Conservation (phyloP, 192 early-diverging fungal species). For the Backusella liffmaniae region DNA sequence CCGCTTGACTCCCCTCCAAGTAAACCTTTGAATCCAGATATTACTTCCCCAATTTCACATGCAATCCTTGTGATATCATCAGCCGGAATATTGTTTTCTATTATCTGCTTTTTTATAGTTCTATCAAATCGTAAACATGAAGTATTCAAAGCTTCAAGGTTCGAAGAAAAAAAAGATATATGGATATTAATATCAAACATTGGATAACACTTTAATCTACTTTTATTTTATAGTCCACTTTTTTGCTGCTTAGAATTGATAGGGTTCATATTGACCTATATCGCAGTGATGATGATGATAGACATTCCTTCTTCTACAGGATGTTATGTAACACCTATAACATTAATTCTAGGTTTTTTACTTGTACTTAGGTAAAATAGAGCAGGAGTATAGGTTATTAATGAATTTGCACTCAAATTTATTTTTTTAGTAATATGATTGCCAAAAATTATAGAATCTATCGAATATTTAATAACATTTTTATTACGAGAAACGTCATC, state of each 20-base stretch:
- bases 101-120: conserved; percentile 39
- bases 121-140: conserved; percentile 37
- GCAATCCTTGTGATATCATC: conserved; percentile 38
- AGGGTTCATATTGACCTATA: conserved; percentile 47
- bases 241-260: conserved; percentile 52
- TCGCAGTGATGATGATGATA: conserved; percentile 37
- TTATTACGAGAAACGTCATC: conserved; percentile 48
- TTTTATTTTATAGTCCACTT: conserved; percentile 36
- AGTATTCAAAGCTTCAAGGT: conserved; percentile 51
- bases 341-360: conserved; percentile 42
- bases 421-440: conserved; percentile 48
- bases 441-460: conserved; percentile 56
- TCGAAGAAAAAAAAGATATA: neutral
- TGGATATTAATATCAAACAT: neutral
- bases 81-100: conserved; percentile 36
- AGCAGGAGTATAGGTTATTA: neutral
- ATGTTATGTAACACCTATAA: conserved; percentile 41
- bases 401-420: neutral
- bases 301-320: conserved; percentile 31
- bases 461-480: conserved; percentile 54
- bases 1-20: conserved; percentile 46
- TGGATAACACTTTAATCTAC: neutral
- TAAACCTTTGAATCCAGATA: conserved; percentile 39
- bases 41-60: conserved; percentile 36
- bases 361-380: conserved; percentile 27